Conservation (phyloP, 306 rosid species). For the Vigna mungo region DNA sequence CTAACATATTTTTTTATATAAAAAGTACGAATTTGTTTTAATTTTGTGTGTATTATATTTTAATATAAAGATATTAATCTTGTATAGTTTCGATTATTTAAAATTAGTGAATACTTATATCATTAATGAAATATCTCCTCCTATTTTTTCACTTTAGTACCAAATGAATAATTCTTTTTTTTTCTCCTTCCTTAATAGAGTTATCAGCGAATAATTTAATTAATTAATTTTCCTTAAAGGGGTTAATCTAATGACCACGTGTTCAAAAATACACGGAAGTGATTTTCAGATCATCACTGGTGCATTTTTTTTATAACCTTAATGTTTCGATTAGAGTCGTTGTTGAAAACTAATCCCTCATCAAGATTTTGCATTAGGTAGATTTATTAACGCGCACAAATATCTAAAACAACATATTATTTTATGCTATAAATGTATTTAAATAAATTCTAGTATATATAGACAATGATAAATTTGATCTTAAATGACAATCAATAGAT, state of each 20-base stretch:
- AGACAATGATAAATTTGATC: not conserved
- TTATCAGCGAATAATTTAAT: too few relatives aligned
- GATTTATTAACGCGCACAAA: not conserved
- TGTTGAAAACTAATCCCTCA: not conserved
- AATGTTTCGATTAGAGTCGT: not conserved
- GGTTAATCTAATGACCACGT: not conserved
- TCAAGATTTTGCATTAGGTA: not conserved
- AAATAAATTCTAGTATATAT: not conserved
- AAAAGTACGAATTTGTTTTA: too few relatives aligned
- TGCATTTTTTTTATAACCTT: not conserved
- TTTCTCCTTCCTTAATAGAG: too few relatives aligned
- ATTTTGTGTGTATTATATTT: too few relatives aligned
- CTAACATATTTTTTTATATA: too few relatives aligned
- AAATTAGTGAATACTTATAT: too few relatives aligned
- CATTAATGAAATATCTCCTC: not conserved
- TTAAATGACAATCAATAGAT: not conserved
- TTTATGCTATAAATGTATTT: not conserved
- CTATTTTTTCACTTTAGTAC: too few relatives aligned
- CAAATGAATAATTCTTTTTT: not conserved
- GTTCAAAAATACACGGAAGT: not conserved
- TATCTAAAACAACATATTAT: not conserved
- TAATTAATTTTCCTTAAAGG: not conserved
- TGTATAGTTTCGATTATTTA: too few relatives aligned
- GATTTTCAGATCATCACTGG: not conserved
- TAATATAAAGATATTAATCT: too few relatives aligned